Base-by-base conservation (phyloP, 2,329 filamentous ascomycete genomes). In the Penicillium occitanis region DNA sequence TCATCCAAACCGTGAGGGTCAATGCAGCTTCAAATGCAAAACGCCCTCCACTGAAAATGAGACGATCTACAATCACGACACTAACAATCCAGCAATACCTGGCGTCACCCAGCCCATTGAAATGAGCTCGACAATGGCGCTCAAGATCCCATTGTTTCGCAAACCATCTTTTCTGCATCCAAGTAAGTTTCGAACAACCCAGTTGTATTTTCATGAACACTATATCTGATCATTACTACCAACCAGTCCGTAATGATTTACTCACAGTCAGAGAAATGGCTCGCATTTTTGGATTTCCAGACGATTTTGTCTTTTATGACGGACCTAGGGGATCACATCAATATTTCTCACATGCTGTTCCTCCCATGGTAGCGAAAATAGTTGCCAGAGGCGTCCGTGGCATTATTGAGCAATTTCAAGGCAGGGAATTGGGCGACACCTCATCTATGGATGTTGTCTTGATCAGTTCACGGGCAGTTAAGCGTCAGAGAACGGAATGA, bases 271-370 rank as follows among this genome's bases (percentile, higher is more conserved):
- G 60, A 10, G 60, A 62, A 40, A 22, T 62, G 28, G 60, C 60
- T 7, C 42, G 60, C 1, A 51, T 62, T 17, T 62, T 51, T 40
- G 60, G 60, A 25, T 62, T 62, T 40, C 46, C 60, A 6, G 60
- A 62, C 25, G 60, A 62, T 28, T 25, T 62, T 25, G 60, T 62
- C 17, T 62, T 62, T 13, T 62, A 62, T 28, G 60, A 51, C 6
- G 60, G 46, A 6, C 25, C 60, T n/a, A 28, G 5, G 6, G 44
- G 60, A 13, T 62, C 46, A 40, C 51, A 62, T n/a, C 25, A 51
- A 28, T 62, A 51, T n/a, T 62, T 62, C 35, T 5, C 17, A 13
- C 42, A 7, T 11, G 60, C 60, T 40, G 35, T 62, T 51, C 60
- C 60, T 10, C 60, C 44, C 11, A 22, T 14, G 5, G 44, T 62